phyloP scores from a whole-genome alignment of 306 rosid species.

The Cicer arietinum region DNA sequence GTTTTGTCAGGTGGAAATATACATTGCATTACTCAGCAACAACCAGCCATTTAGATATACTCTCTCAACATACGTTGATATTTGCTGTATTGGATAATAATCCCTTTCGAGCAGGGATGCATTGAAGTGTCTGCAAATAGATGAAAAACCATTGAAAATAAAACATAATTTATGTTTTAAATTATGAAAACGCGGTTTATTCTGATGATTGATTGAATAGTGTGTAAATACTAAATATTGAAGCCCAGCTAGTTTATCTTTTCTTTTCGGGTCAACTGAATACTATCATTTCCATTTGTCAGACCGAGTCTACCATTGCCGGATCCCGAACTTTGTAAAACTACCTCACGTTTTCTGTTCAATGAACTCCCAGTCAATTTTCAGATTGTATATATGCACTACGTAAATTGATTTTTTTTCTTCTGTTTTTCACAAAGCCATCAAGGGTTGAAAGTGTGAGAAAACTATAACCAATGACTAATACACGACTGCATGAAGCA shows the following conservation, averaged over 20 bases:
- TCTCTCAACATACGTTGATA: conserved; percentile 8
- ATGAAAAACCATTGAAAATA: background rate
- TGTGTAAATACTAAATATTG: no score
- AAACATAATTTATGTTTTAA: background rate
- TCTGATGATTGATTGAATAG: no score
- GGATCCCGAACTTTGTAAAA: background rate
- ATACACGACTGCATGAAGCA: no score
- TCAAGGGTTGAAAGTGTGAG: background rate
- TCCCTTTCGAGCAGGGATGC: conserved; percentile 10
- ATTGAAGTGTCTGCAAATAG: background rate
- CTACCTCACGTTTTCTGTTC: background rate
- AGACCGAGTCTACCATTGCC: no score
- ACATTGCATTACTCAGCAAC: conserved; percentile 97
- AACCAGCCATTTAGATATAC: conserved; percentile 56
- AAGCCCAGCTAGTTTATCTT: no score
- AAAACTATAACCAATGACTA: no score
- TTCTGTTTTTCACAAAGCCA: background rate
- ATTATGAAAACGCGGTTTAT: no score
- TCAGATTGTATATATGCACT: background rate
- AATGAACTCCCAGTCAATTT: background rate
- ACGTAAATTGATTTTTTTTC: background rate
- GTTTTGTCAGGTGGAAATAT: conserved; percentile 91
- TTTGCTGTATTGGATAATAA: conserved; percentile 6
- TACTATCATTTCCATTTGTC: no score
- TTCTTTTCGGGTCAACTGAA: no score